A percentile compares a stretch with the other conserved stretches of the same genome.
phyloP scores from a whole-genome alignment of 2,329 filamentous ascomycete genomes.

The Stylonectria norvegica region DNA sequence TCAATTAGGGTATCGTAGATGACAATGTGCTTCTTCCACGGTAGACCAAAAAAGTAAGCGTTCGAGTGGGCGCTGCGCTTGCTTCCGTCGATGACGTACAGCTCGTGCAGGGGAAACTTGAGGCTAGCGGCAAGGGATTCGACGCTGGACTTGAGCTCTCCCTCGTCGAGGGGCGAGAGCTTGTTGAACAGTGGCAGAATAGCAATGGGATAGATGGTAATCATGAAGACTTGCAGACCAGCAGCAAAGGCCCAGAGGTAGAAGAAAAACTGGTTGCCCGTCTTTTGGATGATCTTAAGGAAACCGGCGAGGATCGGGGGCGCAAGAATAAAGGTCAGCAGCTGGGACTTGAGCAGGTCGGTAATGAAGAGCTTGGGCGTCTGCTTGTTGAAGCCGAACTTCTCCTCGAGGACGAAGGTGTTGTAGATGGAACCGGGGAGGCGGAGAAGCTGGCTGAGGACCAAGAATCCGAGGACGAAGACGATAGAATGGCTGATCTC shows the following conservation, averaged over 20 bases:
- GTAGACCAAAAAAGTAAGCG: constrained; percentile 93
- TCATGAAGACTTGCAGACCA: constrained; percentile 86
- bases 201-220: constrained; percentile 91
- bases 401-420: constrained; percentile 93
- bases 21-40: constrained; percentile 99
- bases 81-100: constrained; percentile 92
- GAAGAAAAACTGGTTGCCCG: constrained; percentile 93
- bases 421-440: constrained; percentile 85
- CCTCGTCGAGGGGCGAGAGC: constrained; percentile 84
- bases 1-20: constrained; percentile 98
- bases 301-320: constrained; percentile 89
- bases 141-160: constrained; percentile 81
- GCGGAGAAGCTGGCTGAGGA: constrained; percentile 75
- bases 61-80: constrained; percentile 86
- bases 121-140: constrained; percentile 79
- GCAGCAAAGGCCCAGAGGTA: constrained; percentile 95
- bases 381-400: constrained; percentile 99
- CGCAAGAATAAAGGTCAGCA: constrained; percentile 74
- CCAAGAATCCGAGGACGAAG: constrained; percentile 83
- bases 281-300: constrained; percentile 89
- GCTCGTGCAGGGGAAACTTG: constrained; percentile 86
- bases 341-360: constrained; percentile 88
- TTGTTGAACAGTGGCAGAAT: constrained; percentile 98
- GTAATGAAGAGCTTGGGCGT: constrained; percentile 82
- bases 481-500: constrained; percentile 92